Conservation (phyloP, 768 basidiomycete species). For the Boletus fagicola region DNA sequence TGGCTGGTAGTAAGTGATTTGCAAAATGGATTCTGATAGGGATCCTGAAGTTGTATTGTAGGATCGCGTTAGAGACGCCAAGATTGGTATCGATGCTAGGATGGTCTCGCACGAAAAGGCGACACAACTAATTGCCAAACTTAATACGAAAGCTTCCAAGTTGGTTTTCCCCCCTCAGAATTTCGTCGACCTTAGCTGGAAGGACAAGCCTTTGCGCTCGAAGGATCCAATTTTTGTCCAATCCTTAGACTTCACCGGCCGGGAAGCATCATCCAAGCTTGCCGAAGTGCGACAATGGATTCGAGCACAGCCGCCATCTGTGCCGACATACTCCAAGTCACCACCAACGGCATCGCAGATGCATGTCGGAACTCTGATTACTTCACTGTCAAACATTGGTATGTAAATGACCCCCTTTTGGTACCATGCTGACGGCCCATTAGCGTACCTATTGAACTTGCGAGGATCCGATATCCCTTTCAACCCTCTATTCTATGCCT, state of each 20-base stretch:
- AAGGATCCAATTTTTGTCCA: conserved; percentile 65
- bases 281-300: conserved; percentile 70
- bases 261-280: conserved; percentile 71
- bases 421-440: conserved; percentile 2
- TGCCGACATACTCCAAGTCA: conserved; percentile 60
- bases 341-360: conserved; percentile 59
- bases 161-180: conserved; percentile 82
- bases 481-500: conserved; percentile 90
- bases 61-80: conserved; percentile 42
- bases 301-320: conserved; percentile 51
- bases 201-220: conserved; percentile 69
- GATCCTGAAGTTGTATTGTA: conserved; percentile 15
- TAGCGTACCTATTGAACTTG: conserved; percentile 85
- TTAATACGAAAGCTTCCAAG: conserved; percentile 55
- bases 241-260: conserved; percentile 66
- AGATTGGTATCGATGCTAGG: conserved; percentile 82
- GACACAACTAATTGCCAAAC: conserved; percentile 53
- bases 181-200: conserved; percentile 80
- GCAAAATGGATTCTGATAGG: background rate
- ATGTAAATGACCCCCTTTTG: conserved; percentile 20
- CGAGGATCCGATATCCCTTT: conserved; percentile 89
- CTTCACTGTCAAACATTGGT: conserved; percentile 72
- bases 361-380: conserved; percentile 66
- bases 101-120: conserved; percentile 78
- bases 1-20: conserved; percentile 59